Evolutionary conservation across 208 protist genomes (phyloP), one percentile per base, ranked within the genome.

Genomic region (Herpetomonas samuelpessoai): DNA sequence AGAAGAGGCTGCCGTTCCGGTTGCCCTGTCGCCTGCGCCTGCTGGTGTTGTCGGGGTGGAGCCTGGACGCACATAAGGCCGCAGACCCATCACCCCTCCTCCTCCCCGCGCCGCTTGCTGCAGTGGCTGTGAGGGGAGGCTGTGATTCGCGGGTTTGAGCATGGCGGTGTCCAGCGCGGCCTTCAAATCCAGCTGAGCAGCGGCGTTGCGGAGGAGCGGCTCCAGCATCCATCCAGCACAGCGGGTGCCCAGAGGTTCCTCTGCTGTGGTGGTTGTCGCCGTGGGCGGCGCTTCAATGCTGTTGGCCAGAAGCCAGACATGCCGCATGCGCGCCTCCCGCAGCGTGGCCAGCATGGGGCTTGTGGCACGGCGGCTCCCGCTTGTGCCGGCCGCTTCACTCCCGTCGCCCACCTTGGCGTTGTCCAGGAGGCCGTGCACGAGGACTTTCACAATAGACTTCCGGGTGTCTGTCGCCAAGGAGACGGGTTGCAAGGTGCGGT

Each of bases 371-470:
- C n/a, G n/a, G n/a, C n/a, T n/a, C n/a, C n/a, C n/a, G n/a, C n/a
- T n/a, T n/a, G 55, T 56, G 16, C 80, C 79, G 24, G 62, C 72
- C 27, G 53, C 52, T 38, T n/a, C 18, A 44, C 14, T 38, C 41
- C 16, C 41, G 6, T 54, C 27, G 9, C 21, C 51, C 28, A 12
- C 65, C 38, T 59, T 74, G 14, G 76, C 76, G 53, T 75, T 80
- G 68, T 81, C 68, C 44, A 92, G 54, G 3, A 89, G 62, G 54
- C 57, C 59, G 69, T 88, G 79, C 22, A 92, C 73, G 4, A 86
- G 44, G 14, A 76, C 70, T 56, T 89, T 89, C 3, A 73, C 73
- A 1, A 92, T 16, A 2, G 62, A 26, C 54, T 77, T 82, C 7
- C 65, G 56, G 16, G 76, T 57, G 9, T 80, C 60, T 25, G 65